Conservation (phyloP, 495 filamentous ascomycete species). For the Margaritispora aquatica region DNA sequence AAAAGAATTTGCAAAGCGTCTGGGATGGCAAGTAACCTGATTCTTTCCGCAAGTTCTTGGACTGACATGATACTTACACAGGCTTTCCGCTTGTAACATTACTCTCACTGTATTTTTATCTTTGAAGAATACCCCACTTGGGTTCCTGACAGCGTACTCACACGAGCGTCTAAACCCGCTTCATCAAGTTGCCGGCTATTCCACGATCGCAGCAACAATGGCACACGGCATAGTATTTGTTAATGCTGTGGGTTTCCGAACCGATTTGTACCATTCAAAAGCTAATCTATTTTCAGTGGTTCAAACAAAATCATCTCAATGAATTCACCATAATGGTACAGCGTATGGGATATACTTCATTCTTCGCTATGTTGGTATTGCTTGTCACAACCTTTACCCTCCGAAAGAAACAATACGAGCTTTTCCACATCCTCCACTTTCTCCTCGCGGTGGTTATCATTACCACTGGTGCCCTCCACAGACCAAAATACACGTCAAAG, state of each 20-base stretch:
- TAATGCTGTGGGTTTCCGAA: slow-evolving; percentile 11
- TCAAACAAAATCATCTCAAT: slow-evolving; percentile 18
- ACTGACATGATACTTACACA: slow-evolving; percentile 18
- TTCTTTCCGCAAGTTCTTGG: neutral
- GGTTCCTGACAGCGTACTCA: slow-evolving; percentile 49
- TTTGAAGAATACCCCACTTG: slow-evolving; percentile 53
- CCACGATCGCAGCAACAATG: slow-evolving; percentile 37
- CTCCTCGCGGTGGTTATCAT: slow-evolving; percentile 43
- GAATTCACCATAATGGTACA: slow-evolving; percentile 34
- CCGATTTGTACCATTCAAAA: neutral
- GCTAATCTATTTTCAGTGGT: slow-evolving; percentile 3
- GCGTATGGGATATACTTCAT: slow-evolving; percentile 38
- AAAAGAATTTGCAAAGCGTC: slow-evolving; percentile 31
- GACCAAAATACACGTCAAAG: slow-evolving; percentile 34
- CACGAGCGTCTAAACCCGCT: slow-evolving; percentile 56
- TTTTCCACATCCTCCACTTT: slow-evolving; percentile 52
- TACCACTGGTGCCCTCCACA: slow-evolving; percentile 45
- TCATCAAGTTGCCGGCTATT: slow-evolving; percentile 51
- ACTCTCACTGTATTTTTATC: slow-evolving; percentile 51
- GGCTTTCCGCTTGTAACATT: slow-evolving; percentile 48
- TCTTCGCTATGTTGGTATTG: slow-evolving; percentile 43
- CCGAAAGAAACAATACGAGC: slow-evolving; percentile 44
- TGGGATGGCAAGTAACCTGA: slow-evolving; percentile 41
- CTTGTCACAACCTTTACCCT: slow-evolving; percentile 27
- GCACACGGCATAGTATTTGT: slow-evolving; percentile 40